These are phyloP conservation scores for Xylariaceae sp. DNA, from an alignment of 2,329 filamentous ascomycete species.

Conservation along the genomic window DNA sequence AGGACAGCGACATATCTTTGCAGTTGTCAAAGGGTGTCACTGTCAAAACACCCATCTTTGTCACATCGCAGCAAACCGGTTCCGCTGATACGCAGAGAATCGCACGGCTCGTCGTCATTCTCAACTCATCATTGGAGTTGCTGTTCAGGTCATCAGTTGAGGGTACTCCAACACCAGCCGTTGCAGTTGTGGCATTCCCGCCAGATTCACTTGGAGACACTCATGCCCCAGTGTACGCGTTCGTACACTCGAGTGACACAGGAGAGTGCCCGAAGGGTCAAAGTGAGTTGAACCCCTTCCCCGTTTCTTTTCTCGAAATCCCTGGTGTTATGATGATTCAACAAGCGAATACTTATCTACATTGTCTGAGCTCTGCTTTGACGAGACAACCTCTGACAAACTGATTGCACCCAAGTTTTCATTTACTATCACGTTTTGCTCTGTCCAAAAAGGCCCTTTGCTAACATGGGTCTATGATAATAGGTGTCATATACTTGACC, in stretches of 20 bases:
- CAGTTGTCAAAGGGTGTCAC: slow-evolving; percentile 52
- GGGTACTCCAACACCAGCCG: slow-evolving; percentile 69
- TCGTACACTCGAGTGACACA: slow-evolving; percentile 82
- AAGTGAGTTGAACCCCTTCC: slow-evolving; percentile 62
- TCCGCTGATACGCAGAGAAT: slow-evolving; percentile 32
- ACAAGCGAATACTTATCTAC: slow-evolving; percentile 97
- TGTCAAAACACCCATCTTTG: slow-evolving; percentile 50
- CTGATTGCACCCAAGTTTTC: slow-evolving; percentile 56
- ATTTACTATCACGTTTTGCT: slow-evolving; percentile 14
- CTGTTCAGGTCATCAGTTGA: slow-evolving; percentile 70
- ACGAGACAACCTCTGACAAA: slow-evolving; percentile 86
- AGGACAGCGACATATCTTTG: slow-evolving; percentile 35
- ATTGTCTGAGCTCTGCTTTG: slow-evolving; percentile 94
- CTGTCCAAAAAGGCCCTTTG: not conserved
- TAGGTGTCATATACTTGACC: slow-evolving; percentile 36
- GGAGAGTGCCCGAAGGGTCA: slow-evolving; percentile 85
- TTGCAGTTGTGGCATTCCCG: slow-evolving; percentile 64
- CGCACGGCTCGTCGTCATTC: slow-evolving; percentile 60
- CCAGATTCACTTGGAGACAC: slow-evolving; percentile 39
- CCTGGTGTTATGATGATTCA: slow-evolving; percentile 74
- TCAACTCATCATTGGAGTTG: slow-evolving; percentile 57
- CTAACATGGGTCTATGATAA: slow-evolving; percentile 16
- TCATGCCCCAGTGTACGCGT: slow-evolving; percentile 48
- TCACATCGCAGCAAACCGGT: slow-evolving; percentile 38
- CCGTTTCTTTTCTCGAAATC: slow-evolving; percentile 2